phyloP scores from a whole-genome alignment of 202 grass and related monocot species.

The Schoenoplectus triqueter region DNA sequence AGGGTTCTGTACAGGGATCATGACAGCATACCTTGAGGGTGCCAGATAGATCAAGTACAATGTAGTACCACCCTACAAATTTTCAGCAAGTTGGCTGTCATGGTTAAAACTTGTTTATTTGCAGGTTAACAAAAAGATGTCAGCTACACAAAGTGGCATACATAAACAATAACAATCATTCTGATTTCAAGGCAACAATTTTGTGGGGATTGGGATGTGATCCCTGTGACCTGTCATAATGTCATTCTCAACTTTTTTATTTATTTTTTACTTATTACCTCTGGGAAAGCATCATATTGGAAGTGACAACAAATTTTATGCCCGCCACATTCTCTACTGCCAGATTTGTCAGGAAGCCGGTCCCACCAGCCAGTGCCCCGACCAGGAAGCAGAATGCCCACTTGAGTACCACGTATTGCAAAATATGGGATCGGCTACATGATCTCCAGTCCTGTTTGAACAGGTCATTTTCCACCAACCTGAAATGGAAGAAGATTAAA shows the following conservation, averaged over 20 bases:
- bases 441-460: slow-evolving; percentile 94
- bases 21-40: neutral
- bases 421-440: slow-evolving; percentile 50
- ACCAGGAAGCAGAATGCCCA: slow-evolving; percentile 86
- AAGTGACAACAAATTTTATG: slow-evolving; percentile 82
- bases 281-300: slow-evolving; percentile 68
- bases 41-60: neutral
- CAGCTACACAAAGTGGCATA: neutral
- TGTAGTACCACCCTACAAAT: neutral
- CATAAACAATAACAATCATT: neutral
- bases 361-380: slow-evolving; percentile 56
- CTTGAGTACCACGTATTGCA: slow-evolving; percentile 83
- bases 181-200: neutral
- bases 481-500: slow-evolving; percentile 27
- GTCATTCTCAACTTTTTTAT: too few relatives aligned
- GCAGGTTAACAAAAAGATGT: neutral
- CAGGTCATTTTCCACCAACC: slow-evolving; percentile 87
- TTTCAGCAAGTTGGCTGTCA: neutral
- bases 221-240: neutral
- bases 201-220: neutral
- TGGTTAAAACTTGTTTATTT: too few relatives aligned
- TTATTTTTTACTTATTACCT: slow-evolving; percentile 46
- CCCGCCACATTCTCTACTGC: slow-evolving; percentile 94
- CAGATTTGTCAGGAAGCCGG: slow-evolving; percentile 79
- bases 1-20: neutral